These are phyloP conservation scores for Dendrocalamus sinicus DNA, from an alignment of 176 grass and related monocot species.

Conservation along the genomic window DNA sequence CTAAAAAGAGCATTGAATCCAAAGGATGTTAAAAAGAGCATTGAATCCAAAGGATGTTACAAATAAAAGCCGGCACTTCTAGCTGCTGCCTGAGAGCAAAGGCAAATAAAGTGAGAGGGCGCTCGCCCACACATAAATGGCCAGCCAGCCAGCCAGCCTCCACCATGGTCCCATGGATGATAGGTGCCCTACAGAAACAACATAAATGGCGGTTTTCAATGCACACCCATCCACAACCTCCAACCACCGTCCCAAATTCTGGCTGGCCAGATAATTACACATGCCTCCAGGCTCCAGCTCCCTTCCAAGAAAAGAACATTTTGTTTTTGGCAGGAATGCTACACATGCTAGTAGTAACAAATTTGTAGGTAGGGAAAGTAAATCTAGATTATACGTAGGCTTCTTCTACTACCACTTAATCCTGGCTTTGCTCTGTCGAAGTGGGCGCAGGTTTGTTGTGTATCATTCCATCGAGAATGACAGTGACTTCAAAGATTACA, in stretches of 20 bases:
- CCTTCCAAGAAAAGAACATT: neutral
- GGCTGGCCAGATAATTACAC: slow-evolving; percentile 23
- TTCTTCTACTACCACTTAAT: too few relatives aligned
- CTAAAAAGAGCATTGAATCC: neutral
- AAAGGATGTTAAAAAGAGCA: neutral
- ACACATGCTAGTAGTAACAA: neutral
- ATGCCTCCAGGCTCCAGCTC: neutral
- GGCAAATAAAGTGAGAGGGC: neutral
- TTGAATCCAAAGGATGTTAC: neutral
- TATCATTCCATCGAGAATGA: neutral
- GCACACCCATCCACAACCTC: neutral
- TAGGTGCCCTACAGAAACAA: slow-evolving; percentile 24
- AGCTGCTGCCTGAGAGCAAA: neutral
- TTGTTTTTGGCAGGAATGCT: neutral
- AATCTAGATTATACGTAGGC: too few relatives aligned
- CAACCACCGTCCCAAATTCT: neutral
- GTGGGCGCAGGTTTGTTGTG: too few relatives aligned
- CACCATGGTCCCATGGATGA: slow-evolving; percentile 17
- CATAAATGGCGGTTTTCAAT: slow-evolving; percentile 36
- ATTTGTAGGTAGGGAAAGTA: too few relatives aligned
- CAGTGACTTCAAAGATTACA: neutral
- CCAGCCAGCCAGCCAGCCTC: neutral
- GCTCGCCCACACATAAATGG: slow-evolving; percentile 28
- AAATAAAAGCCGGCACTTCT: neutral
- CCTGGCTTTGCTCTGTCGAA: neutral